Conservation (phyloP, 2,329 filamentous ascomycete genomes). For the Fonsecaea pedrosoi region DNA sequence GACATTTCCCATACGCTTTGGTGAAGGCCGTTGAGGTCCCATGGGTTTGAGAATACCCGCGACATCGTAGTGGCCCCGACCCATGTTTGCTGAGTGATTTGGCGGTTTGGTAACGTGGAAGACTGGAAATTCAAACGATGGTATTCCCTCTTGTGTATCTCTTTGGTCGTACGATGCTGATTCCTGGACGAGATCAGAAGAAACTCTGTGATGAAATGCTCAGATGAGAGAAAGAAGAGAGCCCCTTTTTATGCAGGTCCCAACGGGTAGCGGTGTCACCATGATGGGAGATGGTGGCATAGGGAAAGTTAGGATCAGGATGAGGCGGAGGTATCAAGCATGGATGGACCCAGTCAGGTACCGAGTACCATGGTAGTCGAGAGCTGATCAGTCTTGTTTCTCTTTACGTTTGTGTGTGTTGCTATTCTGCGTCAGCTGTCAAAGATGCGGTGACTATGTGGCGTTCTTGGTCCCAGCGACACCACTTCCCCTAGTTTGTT, state of each 20-base stretch:
- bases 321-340: conserved; percentile 15
- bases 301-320: conserved; percentile 1
- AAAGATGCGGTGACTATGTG: conserved; percentile 36
- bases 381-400: conserved; percentile 19
- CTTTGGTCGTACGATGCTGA: background rate
- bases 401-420: conserved; percentile 2
- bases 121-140: background rate
- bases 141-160: background rate
- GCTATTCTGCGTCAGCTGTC: conserved; percentile 30
- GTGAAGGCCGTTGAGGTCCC: conserved; percentile 36
- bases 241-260: conserved; percentile 29
- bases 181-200: background rate
- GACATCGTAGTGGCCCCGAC: conserved; percentile 40
- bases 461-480: conserved; percentile 19
- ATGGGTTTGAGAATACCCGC: conserved; percentile 39
- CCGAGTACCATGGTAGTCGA: conserved; percentile 5
- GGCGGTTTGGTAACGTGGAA: conserved; percentile 1
- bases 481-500: conserved; percentile 8
- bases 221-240: background rate
- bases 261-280: conserved; percentile 21
- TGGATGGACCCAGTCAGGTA: conserved; percentile 17
- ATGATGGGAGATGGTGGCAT: background rate
- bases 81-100: conserved; percentile 35
- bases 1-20: conserved; percentile 18
- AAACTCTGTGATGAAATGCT: background rate